Conservation (phyloP, 306 rosid genomes). For the Mimosa pudica region DNA sequence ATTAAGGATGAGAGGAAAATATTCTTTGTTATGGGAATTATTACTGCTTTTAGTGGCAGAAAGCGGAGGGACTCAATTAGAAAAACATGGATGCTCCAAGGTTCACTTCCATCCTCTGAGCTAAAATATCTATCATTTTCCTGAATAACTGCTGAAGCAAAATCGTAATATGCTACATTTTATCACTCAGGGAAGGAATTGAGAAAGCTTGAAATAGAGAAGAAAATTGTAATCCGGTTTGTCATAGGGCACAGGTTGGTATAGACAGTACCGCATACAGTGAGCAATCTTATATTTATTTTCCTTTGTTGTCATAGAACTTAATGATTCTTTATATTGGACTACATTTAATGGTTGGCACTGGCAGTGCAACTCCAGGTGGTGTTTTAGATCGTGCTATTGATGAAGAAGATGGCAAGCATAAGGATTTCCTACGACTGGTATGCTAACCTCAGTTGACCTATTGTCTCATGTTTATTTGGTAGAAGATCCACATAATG, state of each 20-base stretch:
- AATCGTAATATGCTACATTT: neutral
- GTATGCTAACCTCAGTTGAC: slow-evolving; percentile 5
- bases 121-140: neutral
- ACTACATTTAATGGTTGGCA: neutral
- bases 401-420: slow-evolving; percentile 12
- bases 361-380: slow-evolving; percentile 17
- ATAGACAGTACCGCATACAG: neutral
- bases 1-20: slow-evolving; percentile 5
- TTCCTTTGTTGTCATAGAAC: neutral
- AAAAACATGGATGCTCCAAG: slow-evolving; percentile 21
- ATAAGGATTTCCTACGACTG: slow-evolving; percentile 12
- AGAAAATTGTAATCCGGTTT: slow-evolving; percentile 13
- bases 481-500: neutral
- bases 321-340: neutral
- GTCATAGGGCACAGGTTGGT: slow-evolving; percentile 11
- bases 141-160: slow-evolving; percentile 6
- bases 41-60: slow-evolving; percentile 4
- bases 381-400: slow-evolving; percentile 13
- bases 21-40: slow-evolving; percentile 15
- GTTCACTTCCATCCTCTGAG: slow-evolving; percentile 1
- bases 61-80: slow-evolving; percentile 19
- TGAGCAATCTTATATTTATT: neutral
- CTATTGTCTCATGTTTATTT: neutral
- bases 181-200: slow-evolving; percentile 7
- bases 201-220: neutral